phyloP scores from a whole-genome alignment of 805 yeast genomes.

The Nakazawaea wickerhamii region DNA sequence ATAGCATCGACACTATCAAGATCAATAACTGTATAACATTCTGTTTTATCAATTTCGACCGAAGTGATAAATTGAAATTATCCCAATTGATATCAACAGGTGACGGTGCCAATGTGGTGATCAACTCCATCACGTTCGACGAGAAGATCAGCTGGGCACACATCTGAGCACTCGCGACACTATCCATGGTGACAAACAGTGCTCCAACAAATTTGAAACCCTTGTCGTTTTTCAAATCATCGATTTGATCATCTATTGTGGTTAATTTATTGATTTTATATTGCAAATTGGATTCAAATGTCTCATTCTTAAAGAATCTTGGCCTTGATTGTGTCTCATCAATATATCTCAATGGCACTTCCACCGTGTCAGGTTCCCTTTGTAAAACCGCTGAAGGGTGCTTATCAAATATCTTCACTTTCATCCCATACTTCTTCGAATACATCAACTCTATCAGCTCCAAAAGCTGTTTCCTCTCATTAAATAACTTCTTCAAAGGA shows the following conservation, averaged over 20 bases:
- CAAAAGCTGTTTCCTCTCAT: slow-evolving; percentile 27
- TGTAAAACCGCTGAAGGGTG: slow-evolving; percentile 11
- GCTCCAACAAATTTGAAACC: slow-evolving; percentile 37
- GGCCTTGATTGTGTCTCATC: too few relatives aligned
- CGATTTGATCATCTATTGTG: slow-evolving; percentile 35
- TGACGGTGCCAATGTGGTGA: slow-evolving; percentile 87
- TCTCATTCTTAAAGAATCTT: too few relatives aligned
- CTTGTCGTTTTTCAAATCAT: slow-evolving; percentile 23
- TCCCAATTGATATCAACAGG: slow-evolving; percentile 93
- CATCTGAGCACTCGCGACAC: slow-evolving; percentile 94
- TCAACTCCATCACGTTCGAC: slow-evolving; percentile 78
- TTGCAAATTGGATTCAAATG: slow-evolving; percentile 26
- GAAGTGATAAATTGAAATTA: slow-evolving; percentile 38
- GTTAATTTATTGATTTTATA: slow-evolving; percentile 29
- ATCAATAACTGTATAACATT: slow-evolving; percentile 32
- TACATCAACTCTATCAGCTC: slow-evolving; percentile 35
- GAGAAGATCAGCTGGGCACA: slow-evolving; percentile 93
- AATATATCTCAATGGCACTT: slow-evolving; percentile 3
- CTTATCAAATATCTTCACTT: slow-evolving; percentile 28
- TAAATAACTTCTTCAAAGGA: slow-evolving; percentile 34
- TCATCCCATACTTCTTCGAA: slow-evolving; percentile 35
- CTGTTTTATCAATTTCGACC: slow-evolving; percentile 28
- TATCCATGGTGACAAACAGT: slow-evolving; percentile 86
- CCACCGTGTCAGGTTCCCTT: slow-evolving; percentile 4
- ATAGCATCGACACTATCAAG: slow-evolving; percentile 43